phyloP scores from a whole-genome alignment of 1,284 basidiomycete genomes.

The Rhodotorula mucilaginosa region DNA sequence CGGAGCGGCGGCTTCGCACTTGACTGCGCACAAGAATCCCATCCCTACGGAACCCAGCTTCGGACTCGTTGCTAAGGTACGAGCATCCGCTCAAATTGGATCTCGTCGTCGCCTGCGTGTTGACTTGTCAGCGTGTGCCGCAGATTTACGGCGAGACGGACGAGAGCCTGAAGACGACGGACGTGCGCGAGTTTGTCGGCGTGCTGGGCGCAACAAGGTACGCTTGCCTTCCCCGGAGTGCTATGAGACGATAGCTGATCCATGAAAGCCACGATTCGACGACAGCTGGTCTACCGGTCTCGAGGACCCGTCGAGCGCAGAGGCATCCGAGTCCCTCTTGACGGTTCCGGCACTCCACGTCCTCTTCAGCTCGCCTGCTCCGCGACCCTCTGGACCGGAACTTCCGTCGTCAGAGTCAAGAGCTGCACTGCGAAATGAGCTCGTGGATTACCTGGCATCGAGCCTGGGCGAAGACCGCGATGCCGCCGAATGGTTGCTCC shows the following conservation, averaged over 20 bases:
- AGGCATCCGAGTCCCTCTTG: background rate
- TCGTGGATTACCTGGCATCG: slow-evolving; percentile 68
- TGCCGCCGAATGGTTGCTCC: slow-evolving; percentile 74
- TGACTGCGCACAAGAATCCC: slow-evolving; percentile 35
- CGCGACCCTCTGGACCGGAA: background rate
- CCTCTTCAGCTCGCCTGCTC: slow-evolving; percentile 19
- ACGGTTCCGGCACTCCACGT: slow-evolving; percentile 37
- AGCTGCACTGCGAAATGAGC: slow-evolving; percentile 52
- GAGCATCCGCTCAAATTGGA: no score
- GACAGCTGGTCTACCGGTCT: slow-evolving; percentile 23
- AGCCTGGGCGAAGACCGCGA: slow-evolving; percentile 64
- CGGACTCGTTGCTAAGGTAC: slow-evolving; percentile 40
- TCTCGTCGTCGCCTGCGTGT: background rate
- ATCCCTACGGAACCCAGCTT: slow-evolving; percentile 33
- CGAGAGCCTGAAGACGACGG: slow-evolving; percentile 38
- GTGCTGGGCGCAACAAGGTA: slow-evolving; percentile 38
- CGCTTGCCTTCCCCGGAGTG: background rate
- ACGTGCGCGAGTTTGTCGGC: slow-evolving; percentile 43
- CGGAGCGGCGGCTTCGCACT: background rate
- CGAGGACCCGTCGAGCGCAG: slow-evolving; percentile 17
- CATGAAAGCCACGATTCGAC: background rate
- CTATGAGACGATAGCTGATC: background rate
- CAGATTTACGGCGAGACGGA: slow-evolving; percentile 36
- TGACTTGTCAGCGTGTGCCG: background rate
- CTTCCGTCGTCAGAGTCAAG: background rate